These are phyloP conservation scores for Arthrobotrys pseudoclavata DNA, from an alignment of 2,329 filamentous ascomycete species.

Conservation along the genomic window DNA sequence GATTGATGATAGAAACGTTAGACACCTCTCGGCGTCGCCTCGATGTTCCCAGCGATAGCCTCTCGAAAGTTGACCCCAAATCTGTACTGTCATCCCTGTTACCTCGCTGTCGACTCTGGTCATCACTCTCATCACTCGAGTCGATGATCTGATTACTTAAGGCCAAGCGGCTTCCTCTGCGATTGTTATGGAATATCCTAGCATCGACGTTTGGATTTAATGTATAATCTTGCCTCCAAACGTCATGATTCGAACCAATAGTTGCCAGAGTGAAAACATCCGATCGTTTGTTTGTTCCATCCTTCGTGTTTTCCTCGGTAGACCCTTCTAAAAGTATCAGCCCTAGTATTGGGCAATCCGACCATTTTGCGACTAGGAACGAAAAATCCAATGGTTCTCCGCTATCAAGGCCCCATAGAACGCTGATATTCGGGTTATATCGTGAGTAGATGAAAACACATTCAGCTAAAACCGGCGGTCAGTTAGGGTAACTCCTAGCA, in stretches of 20 bases:
- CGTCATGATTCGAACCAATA: constrained; percentile 34
- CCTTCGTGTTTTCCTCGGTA: constrained; percentile 3
- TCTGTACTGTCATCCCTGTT: constrained; percentile 8
- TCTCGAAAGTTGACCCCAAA: constrained; percentile 47
- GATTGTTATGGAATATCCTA: constrained; percentile 26
- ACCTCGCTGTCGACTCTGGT: neutral
- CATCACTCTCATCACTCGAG: constrained; percentile 37
- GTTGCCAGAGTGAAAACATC: constrained; percentile 33
- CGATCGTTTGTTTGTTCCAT: neutral
- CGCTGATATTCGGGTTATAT: constrained; percentile 44
- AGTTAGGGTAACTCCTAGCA: neutral
- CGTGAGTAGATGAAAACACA: constrained; percentile 38
- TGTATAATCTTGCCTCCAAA: constrained; percentile 57
- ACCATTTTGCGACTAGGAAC: constrained; percentile 18
- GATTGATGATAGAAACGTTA: constrained; percentile 26
- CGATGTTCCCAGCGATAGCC: constrained; percentile 27
- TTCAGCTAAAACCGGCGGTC: neutral
- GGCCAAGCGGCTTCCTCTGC: constrained; percentile 21
- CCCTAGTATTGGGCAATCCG: constrained; percentile 26
- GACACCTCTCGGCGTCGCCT: neutral
- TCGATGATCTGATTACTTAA: constrained; percentile 37
- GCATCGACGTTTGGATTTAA: constrained; percentile 26
- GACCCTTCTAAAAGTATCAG: constrained; percentile 41
- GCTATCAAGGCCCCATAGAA: constrained; percentile 24
- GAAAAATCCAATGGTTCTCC: constrained; percentile 14